Evolutionary conservation across 495 filamentous ascomycete species (phyloP).

Genomic region (Halenospora varia): DNA sequence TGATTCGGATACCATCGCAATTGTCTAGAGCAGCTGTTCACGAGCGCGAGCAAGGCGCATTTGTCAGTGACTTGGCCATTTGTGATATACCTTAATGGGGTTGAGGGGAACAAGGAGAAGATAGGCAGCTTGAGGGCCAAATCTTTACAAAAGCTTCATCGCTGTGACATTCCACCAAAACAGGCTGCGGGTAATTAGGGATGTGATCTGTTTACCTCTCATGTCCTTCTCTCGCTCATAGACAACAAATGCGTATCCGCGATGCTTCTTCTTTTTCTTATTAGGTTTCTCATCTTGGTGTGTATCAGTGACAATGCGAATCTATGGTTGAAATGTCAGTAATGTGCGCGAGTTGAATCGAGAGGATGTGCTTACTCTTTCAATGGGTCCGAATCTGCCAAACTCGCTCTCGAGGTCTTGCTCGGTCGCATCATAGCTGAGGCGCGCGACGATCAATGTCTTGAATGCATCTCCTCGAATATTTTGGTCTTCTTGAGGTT

Average conservation of each 20-base stretch:
- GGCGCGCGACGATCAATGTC: constrained; percentile 86
- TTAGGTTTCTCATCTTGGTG: constrained; percentile 65
- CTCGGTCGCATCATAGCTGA: constrained; percentile 84
- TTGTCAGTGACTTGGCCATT: constrained; percentile 53
- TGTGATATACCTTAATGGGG: constrained; percentile 33
- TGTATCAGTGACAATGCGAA: constrained; percentile 74
- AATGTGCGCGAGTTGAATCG: constrained; percentile 3
- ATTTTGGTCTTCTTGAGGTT: constrained; percentile 73
- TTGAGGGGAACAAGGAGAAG: constrained; percentile 26
- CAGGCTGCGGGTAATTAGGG: constrained; percentile 31
- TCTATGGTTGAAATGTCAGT: constrained; percentile 44
- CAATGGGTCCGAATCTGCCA: constrained; percentile 89
- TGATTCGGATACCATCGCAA: constrained; percentile 85
- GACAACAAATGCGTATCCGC: constrained; percentile 95
- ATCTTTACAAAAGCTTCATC: constrained; percentile 37
- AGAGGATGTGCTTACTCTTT: constrained; percentile 58
- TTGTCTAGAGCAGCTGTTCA: constrained; percentile 53
- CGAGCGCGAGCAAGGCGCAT: constrained; percentile 47
- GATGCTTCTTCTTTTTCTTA: constrained; percentile 76
- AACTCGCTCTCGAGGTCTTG: constrained; percentile 93
- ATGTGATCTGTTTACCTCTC: constrained; percentile 75
- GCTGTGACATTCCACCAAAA: constrained; percentile 29
- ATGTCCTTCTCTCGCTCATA: constrained; percentile 98
- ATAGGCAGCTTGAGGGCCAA: constrained; percentile 56
- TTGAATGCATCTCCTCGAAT: constrained; percentile 91